A percentile compares a stretch with the other conserved stretches of the same genome.
Evolutionary conservation across 257 asterid genomes (phyloP).

Genomic region (Parsonsia alboflavescens): DNA sequence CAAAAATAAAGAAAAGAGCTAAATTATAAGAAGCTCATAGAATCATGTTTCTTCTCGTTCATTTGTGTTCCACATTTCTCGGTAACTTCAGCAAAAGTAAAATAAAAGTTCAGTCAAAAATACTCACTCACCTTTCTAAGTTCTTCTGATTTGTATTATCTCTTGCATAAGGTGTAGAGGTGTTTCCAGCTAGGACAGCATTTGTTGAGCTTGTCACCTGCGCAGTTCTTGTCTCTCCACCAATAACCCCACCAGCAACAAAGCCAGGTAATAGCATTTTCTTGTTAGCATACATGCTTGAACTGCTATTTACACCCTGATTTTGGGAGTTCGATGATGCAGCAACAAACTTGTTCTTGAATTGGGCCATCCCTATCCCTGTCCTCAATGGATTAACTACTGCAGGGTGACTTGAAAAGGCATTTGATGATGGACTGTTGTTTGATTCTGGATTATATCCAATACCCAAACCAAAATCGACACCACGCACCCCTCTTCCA

Average conservation of each 20-base stretch:
- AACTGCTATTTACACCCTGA: conserved; percentile 44
- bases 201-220: conserved; percentile 32
- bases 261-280: conserved; percentile 66
- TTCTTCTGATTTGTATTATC: conserved; percentile 33
- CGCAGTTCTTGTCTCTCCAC: conserved; percentile 54
- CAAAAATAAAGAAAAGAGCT: neutral
- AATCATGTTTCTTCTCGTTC: neutral
- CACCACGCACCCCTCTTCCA: conserved; percentile 88
- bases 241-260: conserved; percentile 95
- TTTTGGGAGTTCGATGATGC: conserved; percentile 77
- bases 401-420: conserved; percentile 55
- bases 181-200: conserved; percentile 30
- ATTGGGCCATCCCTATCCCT: conserved; percentile 72
- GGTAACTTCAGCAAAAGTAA: neutral
- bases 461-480: conserved; percentile 89
- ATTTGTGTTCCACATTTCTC: neutral
- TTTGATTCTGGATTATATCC: conserved; percentile 71
- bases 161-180: conserved; percentile 29
- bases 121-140: conserved; percentile 48
- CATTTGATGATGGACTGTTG: conserved; percentile 32
- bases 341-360: conserved; percentile 74
- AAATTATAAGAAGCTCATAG: neutral
- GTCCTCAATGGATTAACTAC: conserved; percentile 63
- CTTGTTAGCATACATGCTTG: conserved; percentile 39
- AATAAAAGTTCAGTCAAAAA: neutral